Base-by-base conservation (phyloP, 140 eudicot genomes). In the Ambrosia hybrid region DNA sequence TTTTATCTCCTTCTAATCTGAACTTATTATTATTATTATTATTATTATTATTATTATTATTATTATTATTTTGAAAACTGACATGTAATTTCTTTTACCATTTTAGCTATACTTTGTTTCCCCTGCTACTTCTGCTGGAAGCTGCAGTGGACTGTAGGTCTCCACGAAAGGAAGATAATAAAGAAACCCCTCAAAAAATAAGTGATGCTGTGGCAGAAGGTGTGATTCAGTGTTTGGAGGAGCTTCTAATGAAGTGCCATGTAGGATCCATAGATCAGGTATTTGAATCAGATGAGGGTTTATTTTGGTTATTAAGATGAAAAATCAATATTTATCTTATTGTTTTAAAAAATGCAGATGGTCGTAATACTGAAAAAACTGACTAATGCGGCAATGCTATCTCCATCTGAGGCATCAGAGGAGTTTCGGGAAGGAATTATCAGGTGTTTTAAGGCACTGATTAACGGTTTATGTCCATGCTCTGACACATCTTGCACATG, bases 371-470 rank as follows among this genome's bases (percentile, higher is more conserved):
- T 90, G 85, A 94, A 94, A 86, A 94, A 90, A 52, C 86, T 94
- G 81, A 86, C 97, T 11, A 67, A 67, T 58, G 97, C 91, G 34
- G 99, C 96, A 10, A 58, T 90, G 84, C 88, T 94, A 21, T 83
- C 97, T 71, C 94, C 94, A 46, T 73, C 82, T 7, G 96, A 88
- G 73, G 97, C 99, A 45, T 76, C 96, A 39, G 99, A 94, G 83
- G 99, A 94, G 81, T 90, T 94, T 80, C 96, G 99, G 59, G 94
- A 81, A 79, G 97, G 97, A 46, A 87, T 88, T 62, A 83, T 93
- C 73, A 87, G 87, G 82, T 90, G 94, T 73, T 86, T 93, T 82
- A 86, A 83, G 81, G 87, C 85, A 45, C 67, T 93, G 76, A 80
- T 90, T 70, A 82, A 80, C 49, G 76, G 79, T 68, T 62, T 88